Base-by-base conservation (phyloP, 139 green algal genomes). In the Eudorina sp. region DNA sequence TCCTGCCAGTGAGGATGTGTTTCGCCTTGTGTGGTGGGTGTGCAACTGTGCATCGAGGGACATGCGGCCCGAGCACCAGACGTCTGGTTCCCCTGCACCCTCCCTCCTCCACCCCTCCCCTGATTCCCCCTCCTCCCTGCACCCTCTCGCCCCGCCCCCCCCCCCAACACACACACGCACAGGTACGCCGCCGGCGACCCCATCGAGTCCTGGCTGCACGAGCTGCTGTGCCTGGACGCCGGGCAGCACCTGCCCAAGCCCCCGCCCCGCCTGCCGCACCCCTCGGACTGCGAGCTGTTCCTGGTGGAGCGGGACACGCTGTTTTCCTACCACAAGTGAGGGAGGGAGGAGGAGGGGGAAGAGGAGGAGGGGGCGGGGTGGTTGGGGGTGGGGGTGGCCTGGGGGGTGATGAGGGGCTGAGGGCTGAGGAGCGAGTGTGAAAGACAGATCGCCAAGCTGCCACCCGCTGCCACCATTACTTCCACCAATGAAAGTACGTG, bases 231-330 rank as follows among this genome's bases (percentile, higher is more conserved):
- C 92, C 93, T 99, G 86, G 94, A 99, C 90, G 97, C 98, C 2
- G 95, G 94, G 4, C 91, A 96, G 70, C 92, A 97, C 89, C 85
- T 98, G 58, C 96, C 97, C 2, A 89, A 88, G 13, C 91, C 95
- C 55, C 96, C 96, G 0, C 58, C 88, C 13, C 89, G 91, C 36
- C 92, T 99, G 85, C 98, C 98, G 2, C 97, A 99, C 90, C 97
- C 97, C 38, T 83, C 89, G n/a, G 96, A 98, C 84, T 99, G 98
- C 90, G 95, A 99, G 79, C 95, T 99, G n/a, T 99, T 91, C 94
- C 98, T 98, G 79, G 95, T 99, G 40, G 94, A 99, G 81, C 90
- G 97, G 0, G 97, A 99, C 94, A 99, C 98, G 13, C 96, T 99
- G 4, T 99, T 99, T 93, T 97, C 93, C 31, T 98, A 95, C 87